Evolutionary conservation across 2,329 filamentous ascomycete genomes (phyloP), one percentile per base, ranked within the genome.

Genomic region (Cercospora sojina): DNA sequence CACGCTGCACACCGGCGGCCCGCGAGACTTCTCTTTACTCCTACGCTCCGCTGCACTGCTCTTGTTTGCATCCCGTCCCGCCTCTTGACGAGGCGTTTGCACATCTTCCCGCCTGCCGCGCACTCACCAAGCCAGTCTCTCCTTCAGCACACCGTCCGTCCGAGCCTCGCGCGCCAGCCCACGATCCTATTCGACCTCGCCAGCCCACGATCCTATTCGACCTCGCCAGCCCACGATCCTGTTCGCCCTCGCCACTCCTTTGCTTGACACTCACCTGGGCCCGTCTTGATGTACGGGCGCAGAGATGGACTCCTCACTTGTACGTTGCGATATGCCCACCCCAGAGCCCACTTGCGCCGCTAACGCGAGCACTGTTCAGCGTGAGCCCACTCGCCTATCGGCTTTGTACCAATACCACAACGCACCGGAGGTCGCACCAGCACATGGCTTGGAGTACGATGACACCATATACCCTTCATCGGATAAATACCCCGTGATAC

Each of bases 381-480:
- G 63, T 65, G 67, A 70, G 59, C 74, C 69, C 7, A 69, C 73
- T 53, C 74, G 75, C 38, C 71, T 77, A n/a, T 77, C 76, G 32
- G 74, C 75, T 49, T 67, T 78, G 25, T 79, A 79, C 68, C 76
- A 79, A 72, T 79, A 78, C 67, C 77, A 79, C 75, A 78, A 78
- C 66, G 77, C 77, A 13, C 77, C 77, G 29, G 77, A 79, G 67
- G 76, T 79, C 59, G 75, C 77, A n/a, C 77, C 77, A 8, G 77
- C 76, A 27, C 75, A 78, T 64, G 77, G 77, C 64, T 71, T 79
- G 56, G 77, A 79, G 65, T 79, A 78, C 74, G 77, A 79, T 63
- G 77, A 78, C 71, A 75, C 70, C 38, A 67, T 73, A 35, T 77
- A 78, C 60, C 74, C 77, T 10, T 70, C 69, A 32, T 79, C 77